These are phyloP conservation scores for Leishmania lainsoni DNA, from an alignment of 208 protist species.

Conservation along the genomic window DNA sequence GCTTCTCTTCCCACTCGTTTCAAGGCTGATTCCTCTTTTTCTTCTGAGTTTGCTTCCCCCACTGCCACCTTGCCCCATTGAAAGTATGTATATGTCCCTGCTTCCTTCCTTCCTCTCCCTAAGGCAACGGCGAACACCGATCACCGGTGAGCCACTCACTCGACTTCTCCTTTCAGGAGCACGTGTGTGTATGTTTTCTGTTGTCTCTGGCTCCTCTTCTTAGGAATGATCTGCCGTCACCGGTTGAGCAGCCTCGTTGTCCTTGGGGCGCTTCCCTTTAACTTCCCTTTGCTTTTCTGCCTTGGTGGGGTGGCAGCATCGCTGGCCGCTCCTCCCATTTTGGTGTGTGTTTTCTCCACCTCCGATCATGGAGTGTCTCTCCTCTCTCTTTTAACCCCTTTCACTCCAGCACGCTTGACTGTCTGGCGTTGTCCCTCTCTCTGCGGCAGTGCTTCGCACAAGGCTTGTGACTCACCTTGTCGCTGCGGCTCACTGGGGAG, in stretches of 20 bases:
- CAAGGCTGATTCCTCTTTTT: neutral
- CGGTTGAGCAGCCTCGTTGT: neutral
- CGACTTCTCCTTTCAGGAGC: too few relatives aligned
- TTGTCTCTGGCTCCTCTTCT: neutral
- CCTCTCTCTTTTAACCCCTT: neutral
- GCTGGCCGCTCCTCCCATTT: too few relatives aligned
- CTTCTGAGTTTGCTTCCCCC: neutral
- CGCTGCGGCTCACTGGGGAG: too few relatives aligned
- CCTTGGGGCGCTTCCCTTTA: neutral
- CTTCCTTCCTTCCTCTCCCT: neutral
- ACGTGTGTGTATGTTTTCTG: neutral
- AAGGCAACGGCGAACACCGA: neutral
- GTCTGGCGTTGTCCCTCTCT: neutral
- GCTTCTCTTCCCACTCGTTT: neutral
- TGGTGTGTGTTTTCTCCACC: neutral
- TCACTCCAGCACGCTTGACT: neutral
- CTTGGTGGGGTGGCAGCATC: too few relatives aligned
- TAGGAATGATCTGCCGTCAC: neutral
- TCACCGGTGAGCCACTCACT: neutral
- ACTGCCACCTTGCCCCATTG: neutral
- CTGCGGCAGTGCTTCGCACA: neutral
- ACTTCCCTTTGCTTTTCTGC: neutral
- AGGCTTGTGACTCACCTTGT: neutral
- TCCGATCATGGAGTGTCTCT: neutral
- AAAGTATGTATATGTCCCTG: neutral